These are phyloP conservation scores for Dothideomycetes sp. DNA, from an alignment of 2,329 filamentous ascomycete species.

Conservation along the genomic window DNA sequence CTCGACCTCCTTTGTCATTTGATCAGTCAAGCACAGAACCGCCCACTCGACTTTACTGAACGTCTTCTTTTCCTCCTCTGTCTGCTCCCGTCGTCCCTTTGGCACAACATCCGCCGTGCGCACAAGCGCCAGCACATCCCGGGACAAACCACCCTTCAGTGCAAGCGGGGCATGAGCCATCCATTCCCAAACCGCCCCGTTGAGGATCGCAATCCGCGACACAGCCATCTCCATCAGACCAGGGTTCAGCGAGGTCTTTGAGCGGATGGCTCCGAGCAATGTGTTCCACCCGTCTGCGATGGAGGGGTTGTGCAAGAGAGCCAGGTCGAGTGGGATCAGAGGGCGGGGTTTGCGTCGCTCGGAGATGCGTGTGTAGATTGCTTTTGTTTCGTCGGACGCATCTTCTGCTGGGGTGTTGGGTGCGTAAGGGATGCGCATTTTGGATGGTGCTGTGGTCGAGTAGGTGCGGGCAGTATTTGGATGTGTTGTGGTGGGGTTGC, in stretches of 20 bases:
- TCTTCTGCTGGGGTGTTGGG: slow-evolving; percentile 40
- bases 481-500: too few species aligned
- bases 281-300: slow-evolving; percentile 68
- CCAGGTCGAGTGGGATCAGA: slow-evolving; percentile 63
- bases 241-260: slow-evolving; percentile 19
- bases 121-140: slow-evolving; percentile 16
- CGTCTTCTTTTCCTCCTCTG: slow-evolving; percentile 6
- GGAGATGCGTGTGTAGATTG: slow-evolving; percentile 51
- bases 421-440: slow-evolving; percentile 59
- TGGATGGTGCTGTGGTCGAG: slow-evolving; percentile 7
- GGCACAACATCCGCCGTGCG: slow-evolving; percentile 13
- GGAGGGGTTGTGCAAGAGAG: slow-evolving; percentile 62
- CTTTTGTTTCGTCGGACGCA: slow-evolving; percentile 33
- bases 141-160: slow-evolving; percentile 18
- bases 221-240: slow-evolving; percentile 23
- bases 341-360: slow-evolving; percentile 58
- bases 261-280: slow-evolving; percentile 45
- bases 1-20: slow-evolving; percentile 20
- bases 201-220: slow-evolving; percentile 25
- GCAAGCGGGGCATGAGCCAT: slow-evolving; percentile 21
- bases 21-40: slow-evolving; percentile 22
- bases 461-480: too few species aligned
- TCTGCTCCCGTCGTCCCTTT: slow-evolving; percentile 4
- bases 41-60: slow-evolving; percentile 19
- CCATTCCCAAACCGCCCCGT: slow-evolving; percentile 25